Evolutionary conservation across 495 filamentous ascomycete species (phyloP).

Genomic region (Penicillium pancosmium): DNA sequence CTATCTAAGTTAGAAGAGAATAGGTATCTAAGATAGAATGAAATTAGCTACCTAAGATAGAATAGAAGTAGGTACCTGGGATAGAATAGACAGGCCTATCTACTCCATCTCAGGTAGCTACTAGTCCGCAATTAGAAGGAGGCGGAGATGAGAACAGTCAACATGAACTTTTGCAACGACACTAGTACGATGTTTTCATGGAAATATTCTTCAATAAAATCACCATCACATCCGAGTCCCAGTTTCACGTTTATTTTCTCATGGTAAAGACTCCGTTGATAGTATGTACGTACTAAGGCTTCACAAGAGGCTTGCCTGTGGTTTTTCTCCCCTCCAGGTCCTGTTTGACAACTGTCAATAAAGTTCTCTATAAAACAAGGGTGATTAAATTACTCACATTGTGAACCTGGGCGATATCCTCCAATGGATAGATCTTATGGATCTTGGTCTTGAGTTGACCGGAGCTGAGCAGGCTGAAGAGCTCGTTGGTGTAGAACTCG

Average conservation of each 20-base stretch:
- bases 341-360: constrained; percentile 26
- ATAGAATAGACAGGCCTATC: too few relatives aligned
- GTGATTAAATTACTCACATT: constrained; percentile 36
- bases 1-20: too few relatives aligned
- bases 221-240: too few relatives aligned
- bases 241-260: background rate
- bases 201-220: too few relatives aligned
- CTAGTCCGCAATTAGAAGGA: too few relatives aligned
- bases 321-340: constrained; percentile 85
- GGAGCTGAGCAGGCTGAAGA: constrained; percentile 70
- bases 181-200: too few relatives aligned
- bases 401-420: constrained; percentile 75
- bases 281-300: constrained; percentile 25
- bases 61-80: too few relatives aligned
- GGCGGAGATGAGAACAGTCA: too few relatives aligned
- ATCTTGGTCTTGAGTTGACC: constrained; percentile 73
- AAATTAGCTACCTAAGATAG: too few relatives aligned
- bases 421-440: constrained; percentile 81
- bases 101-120: too few relatives aligned
- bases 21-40: too few relatives aligned
- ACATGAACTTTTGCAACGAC: too few relatives aligned
- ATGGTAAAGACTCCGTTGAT: background rate
- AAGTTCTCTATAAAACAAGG: background rate
- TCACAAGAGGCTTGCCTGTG: constrained; percentile 69
- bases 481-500: constrained; percentile 67